These are phyloP conservation scores for Colletotrichum limetticola DNA, from an alignment of 2,329 filamentous ascomycete genomes.

Conservation along the genomic window DNA sequence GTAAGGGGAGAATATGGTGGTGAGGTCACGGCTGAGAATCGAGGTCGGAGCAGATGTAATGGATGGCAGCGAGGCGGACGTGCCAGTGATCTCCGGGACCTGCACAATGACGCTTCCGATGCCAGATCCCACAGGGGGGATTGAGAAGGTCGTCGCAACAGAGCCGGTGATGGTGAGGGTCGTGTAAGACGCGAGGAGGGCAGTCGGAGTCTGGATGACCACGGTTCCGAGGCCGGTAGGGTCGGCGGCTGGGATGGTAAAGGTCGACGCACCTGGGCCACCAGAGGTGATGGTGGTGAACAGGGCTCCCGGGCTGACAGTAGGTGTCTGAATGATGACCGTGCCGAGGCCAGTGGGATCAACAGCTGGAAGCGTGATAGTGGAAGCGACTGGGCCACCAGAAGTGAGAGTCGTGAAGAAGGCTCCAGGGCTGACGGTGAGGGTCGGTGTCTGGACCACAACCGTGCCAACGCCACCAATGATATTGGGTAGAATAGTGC, in stretches of 20 bases:
- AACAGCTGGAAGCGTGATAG: not conserved
- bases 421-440: not conserved
- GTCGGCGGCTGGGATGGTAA: not conserved
- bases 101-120: not conserved
- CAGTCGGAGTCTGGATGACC: constrained; percentile 21
- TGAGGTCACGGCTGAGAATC: not conserved
- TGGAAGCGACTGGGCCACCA: not conserved
- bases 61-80: not conserved
- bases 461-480: constrained; percentile 21
- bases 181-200: not conserved
- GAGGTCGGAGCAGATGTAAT: not conserved
- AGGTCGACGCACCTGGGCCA: not conserved
- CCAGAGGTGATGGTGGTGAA: constrained; percentile 4
- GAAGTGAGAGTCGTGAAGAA: not conserved
- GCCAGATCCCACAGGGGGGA: not conserved
- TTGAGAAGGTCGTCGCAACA: not conserved
- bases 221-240: not conserved
- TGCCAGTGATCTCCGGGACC: not conserved
- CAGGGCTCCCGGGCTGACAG: not conserved
- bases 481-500: constrained; percentile 12
- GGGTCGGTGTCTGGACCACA: constrained; percentile 23
- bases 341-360: not conserved
- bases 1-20: constrained; percentile 9
- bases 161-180: constrained; percentile 7
- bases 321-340: constrained; percentile 26